These are phyloP conservation scores for Pythium coloratum DNA, from an alignment of 352 stramenopile species.

Conservation along the genomic window DNA sequence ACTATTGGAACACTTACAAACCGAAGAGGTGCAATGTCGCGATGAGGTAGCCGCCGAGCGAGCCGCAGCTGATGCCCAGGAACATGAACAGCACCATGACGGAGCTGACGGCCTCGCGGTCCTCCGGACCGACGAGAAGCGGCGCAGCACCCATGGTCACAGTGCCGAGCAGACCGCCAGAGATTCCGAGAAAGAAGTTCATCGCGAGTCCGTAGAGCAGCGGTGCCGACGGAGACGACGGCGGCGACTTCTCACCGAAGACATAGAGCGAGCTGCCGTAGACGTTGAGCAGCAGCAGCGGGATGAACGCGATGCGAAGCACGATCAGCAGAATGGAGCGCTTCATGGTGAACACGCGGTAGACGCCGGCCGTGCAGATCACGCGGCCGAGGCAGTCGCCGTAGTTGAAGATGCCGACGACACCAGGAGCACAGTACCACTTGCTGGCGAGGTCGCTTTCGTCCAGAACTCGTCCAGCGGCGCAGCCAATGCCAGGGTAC, in stretches of 20 bases:
- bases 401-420: constrained; percentile 65
- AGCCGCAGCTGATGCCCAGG: constrained; percentile 44
- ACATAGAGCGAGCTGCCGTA: constrained; percentile 51
- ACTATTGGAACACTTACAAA: too few species aligned
- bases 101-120: constrained; percentile 54
- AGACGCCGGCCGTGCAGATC: constrained; percentile 44
- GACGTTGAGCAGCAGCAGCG: constrained; percentile 57
- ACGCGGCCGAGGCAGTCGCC: constrained; percentile 61
- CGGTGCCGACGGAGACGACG: constrained; percentile 6
- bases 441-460: constrained; percentile 23
- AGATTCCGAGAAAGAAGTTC: constrained; percentile 51
- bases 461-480: constrained; percentile 26
- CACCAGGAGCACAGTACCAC: constrained; percentile 58
- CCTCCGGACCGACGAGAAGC: constrained; percentile 48
- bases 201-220: constrained; percentile 47
- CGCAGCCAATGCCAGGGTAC: constrained; percentile 53
- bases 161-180: constrained; percentile 56
- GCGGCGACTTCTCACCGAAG: constrained; percentile 36
- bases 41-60: constrained; percentile 54
- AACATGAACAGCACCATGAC: constrained; percentile 66
- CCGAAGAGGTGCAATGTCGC: constrained; percentile 48
- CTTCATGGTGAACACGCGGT: constrained; percentile 58
- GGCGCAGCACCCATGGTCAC: constrained; percentile 62
- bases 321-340: constrained; percentile 41
- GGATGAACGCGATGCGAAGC: constrained; percentile 53